Percentiles rank a stretch among this genome's conserved stretches.
These are phyloP conservation scores for Thuja plicata DNA, from an alignment of 83 land plant genomes.

Conservation along the genomic window DNA sequence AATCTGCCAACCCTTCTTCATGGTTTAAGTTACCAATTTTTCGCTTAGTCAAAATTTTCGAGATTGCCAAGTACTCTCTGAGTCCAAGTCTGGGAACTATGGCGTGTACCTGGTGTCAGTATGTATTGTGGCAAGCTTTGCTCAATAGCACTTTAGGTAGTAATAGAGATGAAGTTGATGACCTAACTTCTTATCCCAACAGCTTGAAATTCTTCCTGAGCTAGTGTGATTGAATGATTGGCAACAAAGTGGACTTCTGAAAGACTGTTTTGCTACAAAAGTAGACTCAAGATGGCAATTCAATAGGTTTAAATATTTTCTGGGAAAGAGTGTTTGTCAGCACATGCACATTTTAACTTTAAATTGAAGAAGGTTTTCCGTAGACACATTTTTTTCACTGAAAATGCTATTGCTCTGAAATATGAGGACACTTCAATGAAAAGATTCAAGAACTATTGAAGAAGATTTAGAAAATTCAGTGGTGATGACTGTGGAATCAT, in stretches of 20 bases:
- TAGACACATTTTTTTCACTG: neutral
- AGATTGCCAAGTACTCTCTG: too few relatives aligned
- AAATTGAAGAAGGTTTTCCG: neutral
- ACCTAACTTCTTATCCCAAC: constrained; percentile 34
- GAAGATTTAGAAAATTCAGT: constrained; percentile 46
- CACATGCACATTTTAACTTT: neutral
- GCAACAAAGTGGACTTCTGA: neutral
- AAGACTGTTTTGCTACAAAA: neutral
- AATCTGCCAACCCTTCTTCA: too few relatives aligned
- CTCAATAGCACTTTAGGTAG: constrained; percentile 82
- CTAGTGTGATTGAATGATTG: too few relatives aligned
- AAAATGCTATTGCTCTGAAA: constrained; percentile 29
- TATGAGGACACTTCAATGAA: constrained; percentile 30
- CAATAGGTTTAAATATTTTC: neutral
- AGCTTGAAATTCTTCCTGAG: too few relatives aligned
- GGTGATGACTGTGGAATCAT: constrained; percentile 62
- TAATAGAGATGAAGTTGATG: constrained; percentile 63
- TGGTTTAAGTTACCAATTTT: too few relatives aligned
- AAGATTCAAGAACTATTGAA: constrained; percentile 20
- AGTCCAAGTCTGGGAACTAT: too few relatives aligned
- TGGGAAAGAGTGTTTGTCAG: neutral
- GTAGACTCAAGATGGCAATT: constrained; percentile 4
- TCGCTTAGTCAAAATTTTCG: too few relatives aligned
- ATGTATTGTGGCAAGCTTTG: constrained; percentile 86
- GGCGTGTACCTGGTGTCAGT: constrained; percentile 71